These are phyloP conservation scores for Sergeia podlipaevii DNA, from an alignment of 208 protist genomes.

Conservation along the genomic window DNA sequence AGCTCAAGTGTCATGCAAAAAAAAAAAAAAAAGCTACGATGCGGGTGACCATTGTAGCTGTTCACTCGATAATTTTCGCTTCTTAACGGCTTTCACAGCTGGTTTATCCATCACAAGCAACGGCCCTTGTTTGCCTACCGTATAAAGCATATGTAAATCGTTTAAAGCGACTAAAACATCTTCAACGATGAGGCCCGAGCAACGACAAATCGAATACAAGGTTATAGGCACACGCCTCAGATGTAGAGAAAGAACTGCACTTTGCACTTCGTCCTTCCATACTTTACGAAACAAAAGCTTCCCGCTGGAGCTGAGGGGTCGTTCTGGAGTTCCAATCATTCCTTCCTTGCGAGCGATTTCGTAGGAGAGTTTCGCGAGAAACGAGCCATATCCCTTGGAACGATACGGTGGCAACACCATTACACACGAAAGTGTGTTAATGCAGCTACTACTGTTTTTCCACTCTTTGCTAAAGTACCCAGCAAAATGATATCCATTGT, in stretches of 20 bases:
- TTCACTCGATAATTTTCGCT: slow-evolving; percentile 13
- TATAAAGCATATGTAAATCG: slow-evolving; percentile 48
- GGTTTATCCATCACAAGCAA: slow-evolving; percentile 24
- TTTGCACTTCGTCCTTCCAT: slow-evolving; percentile 53
- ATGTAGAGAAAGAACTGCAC: slow-evolving; percentile 41
- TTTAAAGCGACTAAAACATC: slow-evolving; percentile 57
- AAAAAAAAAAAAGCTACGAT: slow-evolving; percentile 5
- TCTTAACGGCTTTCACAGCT: not conserved
- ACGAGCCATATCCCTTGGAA: slow-evolving; percentile 58
- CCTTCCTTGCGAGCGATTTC: slow-evolving; percentile 58
- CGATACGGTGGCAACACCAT: slow-evolving; percentile 69
- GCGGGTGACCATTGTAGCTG: slow-evolving; percentile 25
- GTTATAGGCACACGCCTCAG: slow-evolving; percentile 31
- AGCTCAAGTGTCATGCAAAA: not conserved
- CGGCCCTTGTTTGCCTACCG: slow-evolving; percentile 35
- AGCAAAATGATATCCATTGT: slow-evolving; percentile 69
- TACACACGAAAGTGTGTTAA: slow-evolving; percentile 76
- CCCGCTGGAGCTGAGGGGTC: slow-evolving; percentile 50
- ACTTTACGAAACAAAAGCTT: slow-evolving; percentile 61
- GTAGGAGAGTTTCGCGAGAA: slow-evolving; percentile 66
- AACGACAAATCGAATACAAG: slow-evolving; percentile 43
- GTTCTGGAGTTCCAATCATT: slow-evolving; percentile 57
- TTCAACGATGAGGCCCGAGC: slow-evolving; percentile 58
- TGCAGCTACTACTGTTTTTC: slow-evolving; percentile 42
- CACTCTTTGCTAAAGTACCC: slow-evolving; percentile 81